Evolutionary conservation across 2,329 filamentous ascomycete genomes (phyloP), one percentile per base, ranked within the genome.

Genomic region (Boeremia exigua): DNA sequence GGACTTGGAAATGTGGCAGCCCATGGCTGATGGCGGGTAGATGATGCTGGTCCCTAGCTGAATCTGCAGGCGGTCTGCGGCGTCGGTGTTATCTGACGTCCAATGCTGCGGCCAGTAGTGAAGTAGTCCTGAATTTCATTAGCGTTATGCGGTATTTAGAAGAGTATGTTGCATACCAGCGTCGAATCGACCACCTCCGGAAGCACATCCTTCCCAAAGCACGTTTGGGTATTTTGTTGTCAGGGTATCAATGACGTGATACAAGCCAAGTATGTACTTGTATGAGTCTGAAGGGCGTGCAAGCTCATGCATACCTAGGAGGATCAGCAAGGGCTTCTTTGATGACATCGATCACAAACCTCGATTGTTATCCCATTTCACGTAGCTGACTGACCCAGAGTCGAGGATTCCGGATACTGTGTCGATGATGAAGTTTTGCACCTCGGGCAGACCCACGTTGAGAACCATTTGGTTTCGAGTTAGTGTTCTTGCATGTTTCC

Each of bases 331-430:
- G 7, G 19, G 5, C 3, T n/a, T 27, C 19, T 14, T 14, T 6
- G 2, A 11, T 1, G 15, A 14, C 8, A 14, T 12, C 2, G 25
- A 6, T 14, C 6, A 30, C 28, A 29, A 38, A 46, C 81, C 86
- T 5, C 86, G 78, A 72, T 89, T 89, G 70, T 88, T 86, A 60
- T 88, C 86, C 86, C 86, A 88, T 61, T 89, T 89, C 57, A 89
- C 80, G 57, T 88, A 88, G 9, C 75, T 73, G 42, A 88, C 82
- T 23, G 82, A 75, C 0, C 81, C 80, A 1, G 76, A 81, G 39
- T 82, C 76, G 15, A 88, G 79, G 6, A 88, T 78, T 3, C 77
- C 73, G 2, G 84, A 80, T 3, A 89, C 76, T 0, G 80, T 78
- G 0, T 77, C 70, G 60, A 88, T 86, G 64, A 88, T 82, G 55